A percentile compares a stretch with the other conserved stretches of the same genome.
phyloP scores from a whole-genome alignment of 2,329 filamentous ascomycete genomes.

The Phialophora verrucosa region DNA sequence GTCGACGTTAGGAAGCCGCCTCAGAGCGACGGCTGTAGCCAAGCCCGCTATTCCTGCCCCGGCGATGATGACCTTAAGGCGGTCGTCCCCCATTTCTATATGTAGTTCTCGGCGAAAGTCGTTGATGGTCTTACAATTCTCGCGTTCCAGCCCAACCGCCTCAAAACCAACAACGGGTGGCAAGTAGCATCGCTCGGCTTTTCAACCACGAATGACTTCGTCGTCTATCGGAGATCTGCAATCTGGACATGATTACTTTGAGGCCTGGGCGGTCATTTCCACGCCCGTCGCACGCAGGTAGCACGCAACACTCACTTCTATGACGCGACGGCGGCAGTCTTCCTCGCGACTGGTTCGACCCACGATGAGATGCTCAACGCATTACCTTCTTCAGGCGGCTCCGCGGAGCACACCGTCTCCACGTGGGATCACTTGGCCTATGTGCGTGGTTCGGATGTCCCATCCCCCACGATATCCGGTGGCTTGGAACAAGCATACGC shows the following conservation, averaged over 20 bases:
- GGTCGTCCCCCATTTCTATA: conserved; percentile 32
- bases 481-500: not conserved
- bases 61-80: conserved; percentile 53
- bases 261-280: not conserved
- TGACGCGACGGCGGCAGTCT: not conserved
- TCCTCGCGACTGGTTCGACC: conserved; percentile 1
- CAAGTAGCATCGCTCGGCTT: not conserved
- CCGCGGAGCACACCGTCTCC: not conserved
- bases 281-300: not conserved
- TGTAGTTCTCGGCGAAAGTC: not conserved
- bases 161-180: not conserved
- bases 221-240: conserved; percentile 6
- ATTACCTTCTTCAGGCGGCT: not conserved
- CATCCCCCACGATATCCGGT: not conserved
- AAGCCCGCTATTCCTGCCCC: conserved; percentile 61
- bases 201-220: not conserved
- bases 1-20: conserved; percentile 42
- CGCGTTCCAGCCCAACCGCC: not conserved
- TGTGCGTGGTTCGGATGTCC: not conserved
- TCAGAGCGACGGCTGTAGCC: conserved; percentile 55
- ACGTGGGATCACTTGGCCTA: not conserved
- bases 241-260: not conserved
- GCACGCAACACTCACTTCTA: conserved; percentile 5
- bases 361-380: too few species aligned
- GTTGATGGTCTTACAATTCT: not conserved